phyloP scores from a whole-genome alignment of 352 stramenopile species.

The Vaucheria bursata region DNA sequence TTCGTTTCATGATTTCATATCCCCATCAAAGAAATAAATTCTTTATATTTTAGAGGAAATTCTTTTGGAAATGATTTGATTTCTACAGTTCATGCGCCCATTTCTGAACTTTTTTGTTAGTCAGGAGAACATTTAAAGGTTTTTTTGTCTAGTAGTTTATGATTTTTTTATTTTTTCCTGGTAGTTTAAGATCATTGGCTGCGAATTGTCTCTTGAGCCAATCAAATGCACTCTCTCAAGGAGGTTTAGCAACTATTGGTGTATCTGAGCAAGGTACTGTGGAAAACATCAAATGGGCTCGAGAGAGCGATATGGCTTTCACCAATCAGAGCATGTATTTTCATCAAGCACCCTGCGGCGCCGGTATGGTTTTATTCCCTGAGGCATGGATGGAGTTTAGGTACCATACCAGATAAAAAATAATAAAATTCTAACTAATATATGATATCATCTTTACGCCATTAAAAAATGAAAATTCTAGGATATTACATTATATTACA shows the following conservation, averaged over 20 bases:
- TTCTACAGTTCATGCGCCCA: no score
- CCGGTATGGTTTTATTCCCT: conserved; percentile 27
- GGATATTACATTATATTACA: no score
- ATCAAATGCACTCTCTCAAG: not conserved
- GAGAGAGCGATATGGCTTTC: conserved; percentile 8
- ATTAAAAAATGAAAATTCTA: no score
- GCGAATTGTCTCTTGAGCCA: not conserved
- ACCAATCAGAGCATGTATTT: conserved; percentile 26
- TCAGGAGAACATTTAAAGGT: no score
- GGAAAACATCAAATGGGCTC: conserved; percentile 32
- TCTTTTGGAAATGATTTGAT: no score
- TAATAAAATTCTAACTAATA: no score
- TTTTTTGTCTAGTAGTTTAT: not conserved
- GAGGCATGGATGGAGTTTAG: conserved; percentile 42
- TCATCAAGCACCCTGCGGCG: conserved; percentile 24
- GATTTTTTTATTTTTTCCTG: not conserved
- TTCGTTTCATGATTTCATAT: no score
- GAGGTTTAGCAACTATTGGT: conserved; percentile 12
- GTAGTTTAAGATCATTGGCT: not conserved
- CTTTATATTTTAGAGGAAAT: no score
- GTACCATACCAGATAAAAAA: no score
- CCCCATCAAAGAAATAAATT: no score
- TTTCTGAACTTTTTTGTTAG: no score
- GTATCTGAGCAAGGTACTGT: conserved; percentile 8
- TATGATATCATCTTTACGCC: no score